Evolutionary conservation across 495 filamentous ascomycete species (phyloP).

Genomic region (Aspergillus diversus): DNA sequence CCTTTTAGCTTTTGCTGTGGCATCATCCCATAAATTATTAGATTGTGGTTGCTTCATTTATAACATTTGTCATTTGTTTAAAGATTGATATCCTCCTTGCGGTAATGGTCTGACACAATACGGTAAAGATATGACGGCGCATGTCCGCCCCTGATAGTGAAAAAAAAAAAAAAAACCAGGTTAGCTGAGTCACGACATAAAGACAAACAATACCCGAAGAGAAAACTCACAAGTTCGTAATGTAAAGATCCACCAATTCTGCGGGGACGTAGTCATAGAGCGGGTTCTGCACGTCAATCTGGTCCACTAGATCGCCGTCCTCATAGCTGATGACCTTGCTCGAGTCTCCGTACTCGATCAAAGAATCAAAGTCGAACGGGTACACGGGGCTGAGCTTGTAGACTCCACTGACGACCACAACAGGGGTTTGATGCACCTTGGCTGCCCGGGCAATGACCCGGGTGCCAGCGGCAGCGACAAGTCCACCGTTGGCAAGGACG

Average conservation of each 20-base stretch:
- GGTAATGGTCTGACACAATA: constrained; percentile 85
- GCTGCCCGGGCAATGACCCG: constrained; percentile 81
- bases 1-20: not conserved
- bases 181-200: not conserved
- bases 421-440: constrained; percentile 74
- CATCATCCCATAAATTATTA: no score
- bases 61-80: constrained; percentile 22
- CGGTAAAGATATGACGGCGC: constrained; percentile 79
- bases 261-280: constrained; percentile 81
- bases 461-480: constrained; percentile 79
- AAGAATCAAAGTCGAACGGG: constrained; percentile 73
- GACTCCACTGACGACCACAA: constrained; percentile 81
- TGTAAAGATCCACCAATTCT: constrained; percentile 82
- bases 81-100: constrained; percentile 75
- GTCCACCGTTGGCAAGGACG: constrained; percentile 82
- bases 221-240: constrained; percentile 88
- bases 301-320: constrained; percentile 73
- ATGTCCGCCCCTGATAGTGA: constrained; percentile 69
- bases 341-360: constrained; percentile 82
- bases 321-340: constrained; percentile 72
- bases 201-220: not conserved
- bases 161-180: constrained; percentile 31
- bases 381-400: constrained; percentile 91
- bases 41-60: no score
- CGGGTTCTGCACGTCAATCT: constrained; percentile 79